phyloP scores from a whole-genome alignment of 2,329 filamentous ascomycete species.

The Pyricularia pennisetigena region DNA sequence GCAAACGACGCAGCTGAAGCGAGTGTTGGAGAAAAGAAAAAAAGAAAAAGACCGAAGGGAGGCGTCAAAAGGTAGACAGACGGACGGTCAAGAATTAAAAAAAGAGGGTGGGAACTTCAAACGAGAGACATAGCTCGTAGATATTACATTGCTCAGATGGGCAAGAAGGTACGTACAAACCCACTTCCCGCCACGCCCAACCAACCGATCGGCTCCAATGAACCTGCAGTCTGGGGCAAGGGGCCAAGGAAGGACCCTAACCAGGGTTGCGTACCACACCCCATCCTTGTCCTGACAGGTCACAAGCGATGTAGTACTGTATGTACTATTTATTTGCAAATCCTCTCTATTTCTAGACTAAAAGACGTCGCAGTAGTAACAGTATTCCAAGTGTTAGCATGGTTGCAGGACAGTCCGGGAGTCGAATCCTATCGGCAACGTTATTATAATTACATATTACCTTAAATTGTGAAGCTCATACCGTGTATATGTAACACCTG shows the following conservation, averaged over 20 bases:
- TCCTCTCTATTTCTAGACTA: background rate
- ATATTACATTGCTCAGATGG: background rate
- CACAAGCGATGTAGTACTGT: background rate
- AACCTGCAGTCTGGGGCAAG: background rate
- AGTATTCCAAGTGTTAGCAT: background rate
- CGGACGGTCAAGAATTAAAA: background rate
- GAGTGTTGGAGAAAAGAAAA: background rate
- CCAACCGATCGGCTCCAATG: background rate
- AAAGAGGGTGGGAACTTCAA: background rate
- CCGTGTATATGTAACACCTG: background rate
- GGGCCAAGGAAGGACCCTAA: background rate
- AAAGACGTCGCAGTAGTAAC: background rate
- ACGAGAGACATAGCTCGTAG: background rate
- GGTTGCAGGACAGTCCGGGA: background rate
- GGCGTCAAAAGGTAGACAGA: background rate
- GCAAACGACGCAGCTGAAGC: background rate
- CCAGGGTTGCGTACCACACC: background rate
- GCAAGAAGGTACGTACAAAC: background rate
- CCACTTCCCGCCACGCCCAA: background rate
- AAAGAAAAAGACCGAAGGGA: background rate
- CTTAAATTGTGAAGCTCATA: background rate
- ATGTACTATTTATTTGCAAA: background rate
- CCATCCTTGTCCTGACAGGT: background rate
- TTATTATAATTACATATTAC: background rate
- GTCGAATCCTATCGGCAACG: background rate